Conservation (phyloP, 768 basidiomycete species). For the Xerocomellus chrysenteron region DNA sequence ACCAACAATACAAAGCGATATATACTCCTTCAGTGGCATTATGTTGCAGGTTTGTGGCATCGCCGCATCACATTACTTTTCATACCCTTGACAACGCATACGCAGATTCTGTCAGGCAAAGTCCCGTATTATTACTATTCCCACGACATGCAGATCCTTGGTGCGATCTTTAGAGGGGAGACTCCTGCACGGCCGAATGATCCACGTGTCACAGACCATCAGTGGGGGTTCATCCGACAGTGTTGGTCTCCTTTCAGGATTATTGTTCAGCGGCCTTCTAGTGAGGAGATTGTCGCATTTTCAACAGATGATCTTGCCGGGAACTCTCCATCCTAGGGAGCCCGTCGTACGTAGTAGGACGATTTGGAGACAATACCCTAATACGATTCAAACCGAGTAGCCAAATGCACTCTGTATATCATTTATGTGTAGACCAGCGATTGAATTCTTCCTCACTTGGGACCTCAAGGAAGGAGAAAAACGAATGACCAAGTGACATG, state of each 20-base stretch:
- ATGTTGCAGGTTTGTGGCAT: conserved; percentile 16
- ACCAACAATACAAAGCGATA: conserved; percentile 3
- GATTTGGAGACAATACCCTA: neutral
- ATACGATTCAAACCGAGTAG: neutral
- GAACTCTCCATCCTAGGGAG: neutral
- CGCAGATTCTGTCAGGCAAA: conserved; percentile 7
- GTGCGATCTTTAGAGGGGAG: neutral
- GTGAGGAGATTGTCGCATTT: conserved; percentile 4
- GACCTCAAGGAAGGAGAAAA: no score
- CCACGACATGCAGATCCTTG: neutral
- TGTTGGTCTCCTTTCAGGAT: conserved; percentile 4
- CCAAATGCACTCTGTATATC: no score
- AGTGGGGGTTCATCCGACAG: conserved; percentile 6
- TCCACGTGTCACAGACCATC: neutral
- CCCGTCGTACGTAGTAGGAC: neutral
- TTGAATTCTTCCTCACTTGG: neutral
- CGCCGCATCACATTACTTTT: neutral
- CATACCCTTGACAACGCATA: neutral
- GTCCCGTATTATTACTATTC: conserved; percentile 1
- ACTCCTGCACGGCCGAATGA: neutral
- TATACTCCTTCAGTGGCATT: conserved; percentile 32
- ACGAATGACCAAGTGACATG: neutral
- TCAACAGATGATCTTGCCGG: neutral
- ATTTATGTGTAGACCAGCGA: no score
- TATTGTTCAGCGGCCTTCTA: neutral